A percentile compares a stretch with the other conserved stretches of the same genome.
Evolutionary conservation across 495 filamentous ascomycete genomes (phyloP).

Genomic region (Penicillium coffeae): DNA sequence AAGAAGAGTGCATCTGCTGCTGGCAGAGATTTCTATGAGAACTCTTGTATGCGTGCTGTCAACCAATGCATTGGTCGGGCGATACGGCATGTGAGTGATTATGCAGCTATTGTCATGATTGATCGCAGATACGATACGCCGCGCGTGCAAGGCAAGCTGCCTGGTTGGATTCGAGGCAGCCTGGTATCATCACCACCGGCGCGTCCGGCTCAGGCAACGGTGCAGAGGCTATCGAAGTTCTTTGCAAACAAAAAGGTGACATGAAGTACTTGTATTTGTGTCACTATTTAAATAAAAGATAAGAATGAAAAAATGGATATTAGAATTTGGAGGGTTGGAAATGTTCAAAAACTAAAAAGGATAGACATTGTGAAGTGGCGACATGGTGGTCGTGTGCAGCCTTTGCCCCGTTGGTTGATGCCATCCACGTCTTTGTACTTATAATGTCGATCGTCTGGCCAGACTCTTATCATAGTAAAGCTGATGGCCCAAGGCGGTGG

Average conservation of each 20-base stretch:
- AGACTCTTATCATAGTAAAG: too few relatives aligned
- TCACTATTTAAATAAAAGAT: too few relatives aligned
- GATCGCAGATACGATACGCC: conserved; percentile 70
- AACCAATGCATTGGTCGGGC: conserved; percentile 95
- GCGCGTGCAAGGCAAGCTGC: conserved; percentile 73
- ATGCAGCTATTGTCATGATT: conserved; percentile 82
- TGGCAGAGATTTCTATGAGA: conserved; percentile 84
- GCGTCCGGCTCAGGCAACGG: conserved; percentile 25
- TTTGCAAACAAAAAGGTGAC: conserved; percentile 22
- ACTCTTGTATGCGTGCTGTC: conserved; percentile 92
- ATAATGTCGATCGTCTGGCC: too few relatives aligned
- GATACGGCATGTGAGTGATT: conserved; percentile 83
- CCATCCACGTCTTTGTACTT: too few relatives aligned
- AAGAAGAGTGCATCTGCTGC: conserved; percentile 54
- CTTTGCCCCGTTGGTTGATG: too few relatives aligned
- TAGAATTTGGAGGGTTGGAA: too few relatives aligned
- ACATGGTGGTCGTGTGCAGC: too few relatives aligned
- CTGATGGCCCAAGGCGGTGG: conserved; percentile 5
- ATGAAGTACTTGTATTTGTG: not conserved
- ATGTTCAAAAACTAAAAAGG: too few relatives aligned
- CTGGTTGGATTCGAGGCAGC: conserved; percentile 74
- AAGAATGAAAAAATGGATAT: too few relatives aligned
- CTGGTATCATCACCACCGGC: conserved; percentile 19
- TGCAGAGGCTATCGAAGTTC: conserved; percentile 35
- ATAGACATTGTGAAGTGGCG: too few relatives aligned